A percentile compares a stretch with the other conserved stretches of the same genome.
phyloP scores from a whole-genome alignment of 768 basidiomycete genomes.

The Tulasnella sp. region DNA sequence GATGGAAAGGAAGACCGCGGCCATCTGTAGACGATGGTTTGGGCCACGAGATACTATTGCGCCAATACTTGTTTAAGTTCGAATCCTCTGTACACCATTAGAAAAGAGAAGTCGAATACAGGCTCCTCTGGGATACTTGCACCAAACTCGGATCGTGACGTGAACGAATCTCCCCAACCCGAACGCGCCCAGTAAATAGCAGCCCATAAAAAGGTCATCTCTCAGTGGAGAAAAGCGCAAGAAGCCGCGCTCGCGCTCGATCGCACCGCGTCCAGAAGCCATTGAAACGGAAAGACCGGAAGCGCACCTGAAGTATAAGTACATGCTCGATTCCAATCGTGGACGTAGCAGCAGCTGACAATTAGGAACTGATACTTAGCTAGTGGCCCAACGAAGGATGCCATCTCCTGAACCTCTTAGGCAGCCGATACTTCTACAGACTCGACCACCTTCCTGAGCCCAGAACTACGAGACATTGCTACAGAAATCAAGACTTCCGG shows the following conservation, averaged over 20 bases:
- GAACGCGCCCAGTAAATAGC: background rate
- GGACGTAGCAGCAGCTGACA: background rate
- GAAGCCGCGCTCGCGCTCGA: background rate
- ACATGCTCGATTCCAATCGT: background rate
- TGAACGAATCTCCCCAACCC: background rate
- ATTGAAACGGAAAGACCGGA: background rate
- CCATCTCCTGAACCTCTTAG: background rate
- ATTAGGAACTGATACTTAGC: background rate
- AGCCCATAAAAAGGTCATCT: background rate
- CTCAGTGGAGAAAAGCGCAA: background rate
- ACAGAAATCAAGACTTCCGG: background rate
- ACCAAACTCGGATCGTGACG: too few relatives aligned
- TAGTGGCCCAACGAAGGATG: too few relatives aligned
- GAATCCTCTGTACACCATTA: too few relatives aligned
- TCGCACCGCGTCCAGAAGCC: background rate
- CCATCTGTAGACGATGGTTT: too few relatives aligned
- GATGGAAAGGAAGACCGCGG: too few relatives aligned
- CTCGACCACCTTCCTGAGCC: background rate
- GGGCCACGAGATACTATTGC: too few relatives aligned
- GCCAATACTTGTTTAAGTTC: too few relatives aligned
- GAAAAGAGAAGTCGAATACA: too few relatives aligned
- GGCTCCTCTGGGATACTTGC: too few relatives aligned
- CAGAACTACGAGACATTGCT: slow-evolving; percentile 5
- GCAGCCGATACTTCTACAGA: slow-evolving; percentile 1
- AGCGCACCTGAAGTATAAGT: background rate